Evolutionary conservation across 2,329 filamentous ascomycete species (phyloP), one percentile per base, ranked within the genome.

Genomic region (Daldinia sp.): DNA sequence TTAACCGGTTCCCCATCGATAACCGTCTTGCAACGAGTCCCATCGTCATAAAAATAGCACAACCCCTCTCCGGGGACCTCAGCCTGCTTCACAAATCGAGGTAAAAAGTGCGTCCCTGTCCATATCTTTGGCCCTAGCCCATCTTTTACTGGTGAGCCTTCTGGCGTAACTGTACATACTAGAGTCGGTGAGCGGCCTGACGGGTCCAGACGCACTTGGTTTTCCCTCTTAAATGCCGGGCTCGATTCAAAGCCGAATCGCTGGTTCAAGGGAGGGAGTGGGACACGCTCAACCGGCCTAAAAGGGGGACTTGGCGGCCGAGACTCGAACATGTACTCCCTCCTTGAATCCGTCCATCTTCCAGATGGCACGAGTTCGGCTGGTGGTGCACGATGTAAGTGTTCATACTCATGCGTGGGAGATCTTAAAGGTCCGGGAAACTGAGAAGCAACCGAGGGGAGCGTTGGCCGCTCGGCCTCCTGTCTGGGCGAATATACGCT

Each of bases 1-100:
- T 96, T 97, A 52, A 97, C 93, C 0, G 84, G 83, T 74, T 96
- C 91, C 15, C 93, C 93, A 70, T 96, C 92, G 66, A 96, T 94
- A 25, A 91, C 82, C 34, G 91, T 92, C 71, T 91, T 92, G 79
- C 91, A 94, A 74, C 92, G 89, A 54, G 88, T 90, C 27, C 91
- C 91, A 73, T 96, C 92, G 67, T 94, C 92, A 74, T 95, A 95
- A 65, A 95, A 89, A 74, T 93, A 95, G 78, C 91, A 95, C 71
- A 90, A 76, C 2, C 92, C 92, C 76, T 95, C 91, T 7, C 91
- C 92, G 0, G 90, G 87, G 3, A 95, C 86, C 55, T 91, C 87
- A 23, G 84, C 84, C 41, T 86, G 83, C 49, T 83, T 81, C 23
- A 90, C 82, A 69, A 89, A 90, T 11, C 87, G 82, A n/a, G 87